phyloP scores from a whole-genome alignment of 164 flowering plant genomes.

The Aristolochia contorta region DNA sequence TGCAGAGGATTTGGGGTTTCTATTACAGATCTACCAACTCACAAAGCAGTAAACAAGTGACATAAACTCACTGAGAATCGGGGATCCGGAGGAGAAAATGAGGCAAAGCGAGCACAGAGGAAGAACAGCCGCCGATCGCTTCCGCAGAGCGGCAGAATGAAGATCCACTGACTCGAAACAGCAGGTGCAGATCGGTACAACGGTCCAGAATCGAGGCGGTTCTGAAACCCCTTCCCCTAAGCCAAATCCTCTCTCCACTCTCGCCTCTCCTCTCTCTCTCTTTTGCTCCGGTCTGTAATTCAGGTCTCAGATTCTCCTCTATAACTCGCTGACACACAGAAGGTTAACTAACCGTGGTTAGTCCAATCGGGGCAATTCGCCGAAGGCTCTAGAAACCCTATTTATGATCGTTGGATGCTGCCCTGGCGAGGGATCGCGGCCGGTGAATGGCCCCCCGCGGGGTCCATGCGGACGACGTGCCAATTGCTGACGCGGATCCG shows the following conservation, averaged over 20 bases:
- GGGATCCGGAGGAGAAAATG: neutral
- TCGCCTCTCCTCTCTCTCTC: neutral
- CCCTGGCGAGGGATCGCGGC: neutral
- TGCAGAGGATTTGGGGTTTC: neutral
- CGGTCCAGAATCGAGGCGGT: conserved; percentile 2
- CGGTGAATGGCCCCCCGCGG: no score
- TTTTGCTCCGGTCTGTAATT: neutral
- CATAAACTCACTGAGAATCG: neutral
- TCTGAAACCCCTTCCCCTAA: conserved; percentile 5
- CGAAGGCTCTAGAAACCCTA: neutral
- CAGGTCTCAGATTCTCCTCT: neutral
- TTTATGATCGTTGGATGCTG: neutral
- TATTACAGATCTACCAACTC: neutral
- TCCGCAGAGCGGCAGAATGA: neutral
- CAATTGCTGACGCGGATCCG: no score
- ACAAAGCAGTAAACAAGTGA: no score
- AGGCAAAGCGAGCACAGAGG: neutral
- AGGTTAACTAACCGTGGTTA: conserved; percentile 9
- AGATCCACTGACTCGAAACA: neutral
- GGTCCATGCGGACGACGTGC: neutral
- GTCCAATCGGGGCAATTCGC: neutral
- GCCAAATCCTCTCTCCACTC: neutral
- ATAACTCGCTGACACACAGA: neutral
- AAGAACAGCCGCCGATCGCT: neutral
- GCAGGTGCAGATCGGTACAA: conserved; percentile 1